These are phyloP conservation scores for Massospora cicadina DNA, from an alignment of 371 early-diverging fungal species.

Conservation along the genomic window DNA sequence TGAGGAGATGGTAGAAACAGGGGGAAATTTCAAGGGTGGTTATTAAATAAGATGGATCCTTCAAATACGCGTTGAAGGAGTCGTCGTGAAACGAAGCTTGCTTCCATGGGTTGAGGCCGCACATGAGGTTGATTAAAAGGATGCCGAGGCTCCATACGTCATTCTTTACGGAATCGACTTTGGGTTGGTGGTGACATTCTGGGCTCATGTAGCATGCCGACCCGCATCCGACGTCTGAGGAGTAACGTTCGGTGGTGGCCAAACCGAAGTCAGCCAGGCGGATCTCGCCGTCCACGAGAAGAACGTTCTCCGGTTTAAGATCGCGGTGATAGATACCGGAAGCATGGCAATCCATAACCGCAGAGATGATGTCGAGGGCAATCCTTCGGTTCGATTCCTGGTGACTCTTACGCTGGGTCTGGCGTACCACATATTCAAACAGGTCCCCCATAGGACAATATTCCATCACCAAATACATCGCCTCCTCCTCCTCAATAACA, in stretches of 20 bases:
- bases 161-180: conserved; percentile 20
- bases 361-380: conserved; percentile 27
- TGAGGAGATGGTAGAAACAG: conserved; percentile 2
- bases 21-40: not conserved
- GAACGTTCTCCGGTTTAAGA: conserved; percentile 40
- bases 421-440: conserved; percentile 16
- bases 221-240: conserved; percentile 77
- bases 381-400: not conserved
- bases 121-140: conserved; percentile 54
- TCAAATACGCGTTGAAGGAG: conserved; percentile 45
- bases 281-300: conserved; percentile 23
- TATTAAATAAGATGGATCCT: conserved; percentile 15
- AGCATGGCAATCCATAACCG: conserved; percentile 35
- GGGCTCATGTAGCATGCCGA: conserved; percentile 87
- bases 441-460: conserved; percentile 41
- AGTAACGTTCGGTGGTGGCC: conserved; percentile 50
- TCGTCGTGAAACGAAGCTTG: conserved; percentile 50
- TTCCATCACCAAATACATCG: conserved; percentile 34
- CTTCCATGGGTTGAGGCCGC: conserved; percentile 66
- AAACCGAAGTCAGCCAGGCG: conserved; percentile 91
- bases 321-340: conserved; percentile 49
- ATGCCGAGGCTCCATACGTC: conserved; percentile 78
- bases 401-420: not conserved
- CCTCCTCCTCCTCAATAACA: not conserved
- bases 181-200: not conserved